A percentile compares a stretch with the other conserved stretches of the same genome.
phyloP scores from a whole-genome alignment of 2,329 filamentous ascomycete genomes.

The Epichloe uncinata region DNA sequence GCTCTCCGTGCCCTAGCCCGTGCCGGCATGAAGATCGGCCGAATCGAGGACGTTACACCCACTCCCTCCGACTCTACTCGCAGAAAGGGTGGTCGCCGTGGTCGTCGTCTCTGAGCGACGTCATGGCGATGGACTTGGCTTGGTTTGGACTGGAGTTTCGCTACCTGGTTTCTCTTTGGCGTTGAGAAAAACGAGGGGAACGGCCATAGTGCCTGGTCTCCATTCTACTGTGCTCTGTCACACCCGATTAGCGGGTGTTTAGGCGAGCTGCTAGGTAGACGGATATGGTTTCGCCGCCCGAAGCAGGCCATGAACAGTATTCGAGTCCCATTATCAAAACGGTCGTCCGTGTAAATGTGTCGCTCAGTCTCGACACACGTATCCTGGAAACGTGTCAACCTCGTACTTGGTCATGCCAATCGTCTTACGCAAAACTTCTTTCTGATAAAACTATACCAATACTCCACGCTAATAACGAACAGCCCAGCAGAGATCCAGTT shows the following conservation, averaged over 20 bases:
- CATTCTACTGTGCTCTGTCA: slow-evolving; percentile 38
- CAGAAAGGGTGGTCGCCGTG: slow-evolving; percentile 99
- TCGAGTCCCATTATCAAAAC: slow-evolving; percentile 13
- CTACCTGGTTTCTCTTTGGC: slow-evolving; percentile 44
- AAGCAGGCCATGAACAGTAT: slow-evolving; percentile 30
- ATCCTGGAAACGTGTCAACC: neutral
- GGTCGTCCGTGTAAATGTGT: slow-evolving; percentile 1
- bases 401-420: too few species aligned
- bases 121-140: slow-evolving; percentile 11
- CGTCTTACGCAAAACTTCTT: too few species aligned
- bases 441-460: neutral
- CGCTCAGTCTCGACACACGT: neutral
- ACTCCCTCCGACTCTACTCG: slow-evolving; percentile 98
- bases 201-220: slow-evolving; percentile 53
- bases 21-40: slow-evolving; percentile 99
- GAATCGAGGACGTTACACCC: slow-evolving; percentile 98
- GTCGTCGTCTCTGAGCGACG: slow-evolving; percentile 86
- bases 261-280: slow-evolving; percentile 22
- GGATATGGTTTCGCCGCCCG: slow-evolving; percentile 30
- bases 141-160: slow-evolving; percentile 25
- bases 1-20: slow-evolving; percentile 97
- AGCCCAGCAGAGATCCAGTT: neutral
- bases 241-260: slow-evolving; percentile 11
- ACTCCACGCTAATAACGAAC: neutral
- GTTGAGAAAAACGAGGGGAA: slow-evolving; percentile 62